Conservation (phyloP, 2,329 filamentous ascomycete species). For the Samsoniella hepiali region DNA sequence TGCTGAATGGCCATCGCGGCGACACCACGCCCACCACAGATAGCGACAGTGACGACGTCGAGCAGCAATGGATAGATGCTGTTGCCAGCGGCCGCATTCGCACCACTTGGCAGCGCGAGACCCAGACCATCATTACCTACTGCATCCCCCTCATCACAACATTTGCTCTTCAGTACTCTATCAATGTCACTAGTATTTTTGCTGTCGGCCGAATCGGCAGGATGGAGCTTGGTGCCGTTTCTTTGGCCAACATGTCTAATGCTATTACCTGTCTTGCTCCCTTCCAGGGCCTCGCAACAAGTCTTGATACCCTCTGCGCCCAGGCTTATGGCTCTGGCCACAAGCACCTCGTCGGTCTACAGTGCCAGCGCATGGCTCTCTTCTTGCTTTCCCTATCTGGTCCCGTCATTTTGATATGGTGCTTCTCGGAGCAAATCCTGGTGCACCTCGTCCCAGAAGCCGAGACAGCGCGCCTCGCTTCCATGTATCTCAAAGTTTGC, state of each 20-base stretch:
- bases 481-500: constrained; percentile 68
- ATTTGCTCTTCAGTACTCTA: constrained; percentile 76
- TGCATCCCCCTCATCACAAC: constrained; percentile 68
- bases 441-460: constrained; percentile 40
- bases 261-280: constrained; percentile 76
- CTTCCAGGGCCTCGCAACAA: constrained; percentile 82
- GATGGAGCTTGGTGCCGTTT: constrained; percentile 47
- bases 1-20: constrained; percentile 36
- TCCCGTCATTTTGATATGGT: constrained; percentile 71
- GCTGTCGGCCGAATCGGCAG: constrained; percentile 73
- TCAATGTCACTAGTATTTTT: constrained; percentile 79
- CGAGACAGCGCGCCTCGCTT: constrained; percentile 66
- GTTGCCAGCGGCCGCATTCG: constrained; percentile 76
- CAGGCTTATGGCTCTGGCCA: constrained; percentile 92
- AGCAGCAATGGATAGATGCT: constrained; percentile 80
- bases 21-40: constrained; percentile 38
- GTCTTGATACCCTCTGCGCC: constrained; percentile 85
- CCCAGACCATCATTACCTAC: constrained; percentile 73
- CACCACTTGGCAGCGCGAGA: constrained; percentile 88
- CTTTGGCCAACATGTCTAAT: constrained; percentile 66
- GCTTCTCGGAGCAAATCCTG: constrained; percentile 64
- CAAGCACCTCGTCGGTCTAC: constrained; percentile 80
- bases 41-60: constrained; percentile 54
- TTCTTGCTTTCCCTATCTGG: constrained; percentile 71
- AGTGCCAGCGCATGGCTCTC: constrained; percentile 76